Percentiles rank a stretch among this genome's conserved stretches.
These are phyloP conservation scores for Macrophomina tecta DNA, from an alignment of 2,329 filamentous ascomycete genomes.

Conservation along the genomic window DNA sequence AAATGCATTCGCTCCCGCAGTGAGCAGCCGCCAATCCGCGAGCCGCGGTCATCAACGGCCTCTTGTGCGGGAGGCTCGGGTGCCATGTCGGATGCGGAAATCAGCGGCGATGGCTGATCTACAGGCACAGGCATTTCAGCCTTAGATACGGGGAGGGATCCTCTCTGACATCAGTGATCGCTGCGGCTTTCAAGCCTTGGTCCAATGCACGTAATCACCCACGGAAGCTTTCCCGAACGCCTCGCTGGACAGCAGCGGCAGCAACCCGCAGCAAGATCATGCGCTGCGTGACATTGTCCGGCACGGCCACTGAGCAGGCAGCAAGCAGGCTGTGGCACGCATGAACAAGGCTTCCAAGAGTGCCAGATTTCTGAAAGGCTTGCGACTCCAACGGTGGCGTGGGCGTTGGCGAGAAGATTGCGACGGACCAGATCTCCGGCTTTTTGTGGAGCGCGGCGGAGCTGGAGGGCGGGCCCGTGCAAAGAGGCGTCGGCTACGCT, in stretches of 20 bases:
- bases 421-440: conserved; percentile 25
- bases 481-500: conserved; percentile 11
- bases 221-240: conserved; percentile 4
- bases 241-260: neutral
- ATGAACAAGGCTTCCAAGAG: conserved; percentile 16
- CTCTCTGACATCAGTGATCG: conserved; percentile 26
- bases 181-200: conserved; percentile 6
- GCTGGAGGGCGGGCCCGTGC: conserved; percentile 23
- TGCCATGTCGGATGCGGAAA: conserved; percentile 19
- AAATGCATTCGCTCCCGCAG: neutral
- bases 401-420: conserved; percentile 19
- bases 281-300: neutral
- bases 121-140: conserved; percentile 18
- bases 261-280: neutral
- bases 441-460: conserved; percentile 25
- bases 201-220: neutral
- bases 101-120: conserved; percentile 8
- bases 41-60: neutral
- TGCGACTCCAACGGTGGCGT: conserved; percentile 12
- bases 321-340: conserved; percentile 1
- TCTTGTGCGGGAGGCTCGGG: conserved; percentile 15
- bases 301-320: neutral
- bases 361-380: conserved; percentile 2
- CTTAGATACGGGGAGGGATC: conserved; percentile 21
- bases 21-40: neutral